Evolutionary conservation across 768 basidiomycete genomes (phyloP), one percentile per base, ranked within the genome.

Genomic region (Filobasidium floriforme): DNA sequence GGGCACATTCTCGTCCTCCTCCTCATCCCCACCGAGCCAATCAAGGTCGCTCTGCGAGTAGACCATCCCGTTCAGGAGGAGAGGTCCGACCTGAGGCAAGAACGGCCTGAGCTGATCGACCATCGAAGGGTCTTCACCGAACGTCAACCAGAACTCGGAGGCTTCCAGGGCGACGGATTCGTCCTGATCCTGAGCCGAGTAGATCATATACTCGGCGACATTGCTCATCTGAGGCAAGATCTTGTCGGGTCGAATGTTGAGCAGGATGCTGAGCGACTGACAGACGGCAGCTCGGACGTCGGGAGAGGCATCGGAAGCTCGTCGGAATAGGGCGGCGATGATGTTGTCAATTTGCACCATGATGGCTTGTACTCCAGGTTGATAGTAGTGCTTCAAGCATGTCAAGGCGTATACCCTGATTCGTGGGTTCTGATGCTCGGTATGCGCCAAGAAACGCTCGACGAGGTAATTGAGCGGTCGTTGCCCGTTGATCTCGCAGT

Each of bases 101-200:
- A 92, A 84, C 1, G 93, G 93, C 67, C 86, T 87, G 29, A 99
- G 82, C 76, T 88, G 89, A 1, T 86, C 85, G 11, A 87, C 86
- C 26, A 98, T 83, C 60, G 92, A 90, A 44, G 87, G 87, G 71
- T 97, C 92, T 77, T 99, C 96, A 18, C 96, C 93, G 75, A 99
- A 98, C 1, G 93, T 96, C 68, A 99, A 83, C 96, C 96, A 99
- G 79, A 99, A 99, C 82, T 99, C 96, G 83, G 93, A 96, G 26
- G 96, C 96, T 81, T 99, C 96, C 59, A 99, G 83, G 1, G 94
- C 92, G 62, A 80, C 94, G 68, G 88, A 88, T 80, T 97, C 93
- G 77, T 97, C 92, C 80, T 89, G 89, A 82, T 97, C 93, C 80
- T 93, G 92, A 15, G 92, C 97, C 29, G 92, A 94, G 81, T 92